These are phyloP conservation scores for Aphanomyces euteiches DNA, from an alignment of 352 stramenopile species.

Conservation along the genomic window DNA sequence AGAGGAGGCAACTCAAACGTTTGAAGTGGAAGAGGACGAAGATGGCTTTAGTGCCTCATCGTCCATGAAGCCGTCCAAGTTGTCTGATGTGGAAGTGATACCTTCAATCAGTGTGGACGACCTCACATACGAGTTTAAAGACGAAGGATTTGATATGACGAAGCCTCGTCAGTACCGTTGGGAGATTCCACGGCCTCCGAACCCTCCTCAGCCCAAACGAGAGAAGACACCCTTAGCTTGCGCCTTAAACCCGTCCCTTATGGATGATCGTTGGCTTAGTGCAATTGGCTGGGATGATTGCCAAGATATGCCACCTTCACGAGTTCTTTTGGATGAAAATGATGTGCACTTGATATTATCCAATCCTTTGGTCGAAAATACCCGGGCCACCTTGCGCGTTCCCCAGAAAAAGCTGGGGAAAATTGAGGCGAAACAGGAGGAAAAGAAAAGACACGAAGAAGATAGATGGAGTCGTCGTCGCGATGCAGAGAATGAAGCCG, in stretches of 20 bases:
- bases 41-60: too few relatives aligned
- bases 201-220: slow-evolving; percentile 37
- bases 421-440: slow-evolving; percentile 60
- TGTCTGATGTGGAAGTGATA: too few relatives aligned
- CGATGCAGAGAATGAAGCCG: too few relatives aligned
- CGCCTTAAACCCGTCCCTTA: slow-evolving; percentile 64
- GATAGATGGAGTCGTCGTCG: too few relatives aligned
- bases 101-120: too few relatives aligned
- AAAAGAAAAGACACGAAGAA: slow-evolving; percentile 72
- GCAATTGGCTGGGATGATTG: slow-evolving; percentile 78
- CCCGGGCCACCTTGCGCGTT: slow-evolving; percentile 76
- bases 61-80: too few relatives aligned
- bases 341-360: slow-evolving; percentile 75
- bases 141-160: slow-evolving; percentile 66
- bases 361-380: slow-evolving; percentile 70
- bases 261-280: slow-evolving; percentile 65
- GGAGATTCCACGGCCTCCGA: slow-evolving; percentile 38
- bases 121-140: neutral
- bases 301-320: slow-evolving; percentile 75
- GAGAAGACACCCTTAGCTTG: slow-evolving; percentile 32
- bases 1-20: too few relatives aligned
- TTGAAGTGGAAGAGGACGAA: too few relatives aligned
- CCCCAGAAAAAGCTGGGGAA: slow-evolving; percentile 76
- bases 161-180: slow-evolving; percentile 73
- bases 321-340: slow-evolving; percentile 80